Evolutionary conservation across 225 moss, liverwort and hornwort species (phyloP).

Genomic region (Straminergon stramineum): DNA sequence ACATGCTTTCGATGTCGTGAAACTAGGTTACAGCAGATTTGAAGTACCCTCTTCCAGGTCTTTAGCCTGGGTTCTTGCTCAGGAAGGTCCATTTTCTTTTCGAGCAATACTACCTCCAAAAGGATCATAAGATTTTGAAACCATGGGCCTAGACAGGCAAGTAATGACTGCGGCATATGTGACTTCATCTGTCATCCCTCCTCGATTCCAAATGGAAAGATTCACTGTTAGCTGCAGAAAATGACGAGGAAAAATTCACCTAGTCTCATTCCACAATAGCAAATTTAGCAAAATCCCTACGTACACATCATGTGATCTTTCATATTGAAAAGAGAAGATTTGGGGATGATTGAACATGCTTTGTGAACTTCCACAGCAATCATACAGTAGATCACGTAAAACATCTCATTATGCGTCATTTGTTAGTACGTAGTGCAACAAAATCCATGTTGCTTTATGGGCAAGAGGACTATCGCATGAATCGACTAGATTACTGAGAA

Average conservation of each 20-base stretch:
- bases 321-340: neutral
- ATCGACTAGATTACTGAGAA: neutral
- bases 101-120: constrained; percentile 62
- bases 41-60: constrained; percentile 84
- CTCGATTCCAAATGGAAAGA: constrained; percentile 29
- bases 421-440: neutral
- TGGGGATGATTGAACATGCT: neutral
- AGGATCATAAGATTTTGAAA: constrained; percentile 84
- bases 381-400: neutral
- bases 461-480: neutral
- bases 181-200: constrained; percentile 86
- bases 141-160: constrained; percentile 58
- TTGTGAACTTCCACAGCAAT: neutral
- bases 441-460: neutral
- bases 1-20: constrained; percentile 88
- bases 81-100: constrained; percentile 71
- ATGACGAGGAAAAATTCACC: neutral
- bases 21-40: constrained; percentile 77
- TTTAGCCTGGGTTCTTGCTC: constrained; percentile 78
- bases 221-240: constrained; percentile 24
- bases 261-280: neutral
- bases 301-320: neutral
- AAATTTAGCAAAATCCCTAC: neutral
- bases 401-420: neutral
- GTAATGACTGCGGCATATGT: constrained; percentile 76